These are phyloP conservation scores for Cardamine resedifolia DNA, from an alignment of 345 rosid genomes.

Conservation along the genomic window DNA sequence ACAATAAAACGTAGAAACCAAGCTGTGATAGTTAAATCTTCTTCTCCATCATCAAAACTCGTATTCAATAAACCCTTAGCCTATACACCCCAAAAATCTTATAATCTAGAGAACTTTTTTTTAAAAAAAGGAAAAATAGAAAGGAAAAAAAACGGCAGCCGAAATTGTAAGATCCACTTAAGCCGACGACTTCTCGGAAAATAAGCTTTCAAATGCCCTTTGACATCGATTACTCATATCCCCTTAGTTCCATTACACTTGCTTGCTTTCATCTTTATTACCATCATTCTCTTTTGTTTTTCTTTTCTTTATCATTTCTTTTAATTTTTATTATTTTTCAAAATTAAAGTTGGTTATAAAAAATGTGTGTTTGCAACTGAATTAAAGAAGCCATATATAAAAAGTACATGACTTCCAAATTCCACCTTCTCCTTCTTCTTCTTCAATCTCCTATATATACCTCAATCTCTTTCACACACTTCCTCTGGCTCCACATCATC, in stretches of 20 bases:
- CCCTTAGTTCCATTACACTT: conserved; percentile 29
- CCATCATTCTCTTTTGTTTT: conserved; percentile 34
- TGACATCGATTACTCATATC: conserved; percentile 30
- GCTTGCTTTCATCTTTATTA: conserved; percentile 28
- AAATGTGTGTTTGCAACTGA: conserved; percentile 29
- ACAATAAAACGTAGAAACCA: too few species aligned
- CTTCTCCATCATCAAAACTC: neutral
- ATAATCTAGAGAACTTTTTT: neutral
- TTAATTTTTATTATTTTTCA: neutral
- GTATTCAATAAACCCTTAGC: neutral
- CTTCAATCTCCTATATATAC: conserved; percentile 34
- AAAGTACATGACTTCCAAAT: conserved; percentile 20
- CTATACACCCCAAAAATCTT: neutral
- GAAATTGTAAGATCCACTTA: conserved; percentile 35
- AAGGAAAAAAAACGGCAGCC: conserved; percentile 28
- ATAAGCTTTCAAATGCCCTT: conserved; percentile 26
- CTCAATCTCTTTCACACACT: conserved; percentile 37
- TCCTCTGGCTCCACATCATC: conserved; percentile 42
- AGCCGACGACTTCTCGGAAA: conserved; percentile 35
- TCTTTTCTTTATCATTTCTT: neutral
- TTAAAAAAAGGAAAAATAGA: neutral
- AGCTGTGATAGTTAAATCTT: too few species aligned
- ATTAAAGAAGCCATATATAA: conserved; percentile 17
- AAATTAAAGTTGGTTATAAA: conserved; percentile 14
- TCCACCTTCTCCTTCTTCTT: conserved; percentile 21